Evolutionary conservation across 345 rosid genomes (phyloP).

Genomic region (thale cress (Arabidopsis thaliana)): TAIR10.1 NC_003076.8:7221001-7221500

Average conservation of each 20-base stretch:
- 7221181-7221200: neutral
- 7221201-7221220: neutral
- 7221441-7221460: neutral
- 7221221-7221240: neutral
- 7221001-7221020: constrained; percentile 87
- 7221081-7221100: constrained; percentile 5
- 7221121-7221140: neutral
- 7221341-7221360: constrained; percentile 73
- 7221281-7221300: neutral
- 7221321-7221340: neutral
- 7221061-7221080: constrained; percentile 94
- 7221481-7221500: neutral
- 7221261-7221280: neutral
- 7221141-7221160: constrained; percentile 10
- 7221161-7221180: neutral
- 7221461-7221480: constrained; percentile 2
- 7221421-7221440: neutral
- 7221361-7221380: constrained; percentile 86
- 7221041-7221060: constrained; percentile 97
- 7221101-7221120: constrained; percentile 21
- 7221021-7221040: constrained; percentile 92
- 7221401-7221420: constrained; percentile 79
- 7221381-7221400: constrained; percentile 95
- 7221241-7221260: constrained; percentile 6
- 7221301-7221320: neutral